Evolutionary conservation across 225 moss, liverwort and hornwort species (phyloP), one percentile per base, ranked within the genome.

Genomic region (Pseudoscleropodium purum): DNA sequence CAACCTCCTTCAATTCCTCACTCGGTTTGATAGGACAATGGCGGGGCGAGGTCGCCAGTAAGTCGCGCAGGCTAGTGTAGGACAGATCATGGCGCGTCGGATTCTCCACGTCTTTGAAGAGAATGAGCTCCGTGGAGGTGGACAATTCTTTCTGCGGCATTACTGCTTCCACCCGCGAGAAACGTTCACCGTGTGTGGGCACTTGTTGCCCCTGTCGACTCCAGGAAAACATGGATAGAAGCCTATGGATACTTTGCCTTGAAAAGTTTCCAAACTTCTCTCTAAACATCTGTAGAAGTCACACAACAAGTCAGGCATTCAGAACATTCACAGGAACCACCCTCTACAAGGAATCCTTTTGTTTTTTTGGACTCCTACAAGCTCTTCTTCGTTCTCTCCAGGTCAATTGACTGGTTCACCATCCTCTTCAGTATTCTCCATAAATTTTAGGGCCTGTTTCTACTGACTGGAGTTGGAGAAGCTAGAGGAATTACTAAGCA

Each of bases 11-110:
- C 84, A 84, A 31, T 57, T 84, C 84, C 56, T 84, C 57, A 41
- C 84, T 56, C 7, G 70, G 84, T 57, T 84, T 84, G 57, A 84
- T 23, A 70, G 84, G 54, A 39, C 54, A 70, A 84, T 57, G 57
- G 41, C 85, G 85, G 49, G 88, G 64, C 15, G 82, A 57, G 10
- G 51, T 33, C 63, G 88, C 62, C 77, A 92, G 75, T 62, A 92
- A 61, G 88, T 92, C 90, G 57, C 92, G 90, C 76, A 92, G 39
- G 85, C 92, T 90, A 62, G 85, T 92, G 61, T 92, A 92, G 33
- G 90, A 90, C 33, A 90, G 70, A 51, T 92, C 85, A 51, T 82
- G 76, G 74, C 75, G 88, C 75, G 51, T 31, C 29, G 52, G 65
- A 78, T 66, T 74, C 41, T 74, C 54, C 66, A 82, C 56, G 39